phyloP scores from a whole-genome alignment of 345 rosid species.

The Eucalyptus curtisii region DNA sequence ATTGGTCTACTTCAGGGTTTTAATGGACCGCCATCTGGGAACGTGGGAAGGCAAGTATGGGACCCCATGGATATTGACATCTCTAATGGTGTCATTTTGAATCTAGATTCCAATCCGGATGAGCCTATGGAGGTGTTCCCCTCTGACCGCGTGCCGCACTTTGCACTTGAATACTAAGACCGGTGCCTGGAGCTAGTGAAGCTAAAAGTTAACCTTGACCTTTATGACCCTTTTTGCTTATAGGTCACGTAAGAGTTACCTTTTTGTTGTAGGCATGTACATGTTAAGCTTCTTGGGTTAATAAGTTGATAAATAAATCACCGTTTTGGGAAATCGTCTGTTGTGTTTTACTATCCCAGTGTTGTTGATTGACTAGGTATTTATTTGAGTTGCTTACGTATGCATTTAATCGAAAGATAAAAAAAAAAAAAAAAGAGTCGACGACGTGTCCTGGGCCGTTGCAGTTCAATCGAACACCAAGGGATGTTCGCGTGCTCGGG shows the following conservation, averaged over 20 bases:
- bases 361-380: no score
- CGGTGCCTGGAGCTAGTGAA: rapidly evolving
- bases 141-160: rapidly evolving
- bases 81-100: rapidly evolving
- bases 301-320: no score
- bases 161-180: no score
- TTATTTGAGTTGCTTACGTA: rapidly evolving
- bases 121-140: no score
- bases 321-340: rapidly evolving
- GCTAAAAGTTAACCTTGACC: no score
- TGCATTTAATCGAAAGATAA: no score
- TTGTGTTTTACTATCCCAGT: rapidly evolving
- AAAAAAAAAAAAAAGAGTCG: rapidly evolving
- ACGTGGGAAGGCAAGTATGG: no score
- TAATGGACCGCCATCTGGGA: rapidly evolving
- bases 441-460: rapidly evolving
- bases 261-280: no score
- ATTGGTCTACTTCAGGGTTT: no score
- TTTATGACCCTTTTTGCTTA: rapidly evolving
- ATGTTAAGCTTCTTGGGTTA: no score
- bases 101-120: rapidly evolving
- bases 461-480: rapidly evolving
- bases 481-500: rapidly evolving
- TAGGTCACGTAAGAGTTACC: no score
- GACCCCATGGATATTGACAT: no score